phyloP scores from a whole-genome alignment of 2,329 filamentous ascomycete species.

The Diaporthe vexans region DNA sequence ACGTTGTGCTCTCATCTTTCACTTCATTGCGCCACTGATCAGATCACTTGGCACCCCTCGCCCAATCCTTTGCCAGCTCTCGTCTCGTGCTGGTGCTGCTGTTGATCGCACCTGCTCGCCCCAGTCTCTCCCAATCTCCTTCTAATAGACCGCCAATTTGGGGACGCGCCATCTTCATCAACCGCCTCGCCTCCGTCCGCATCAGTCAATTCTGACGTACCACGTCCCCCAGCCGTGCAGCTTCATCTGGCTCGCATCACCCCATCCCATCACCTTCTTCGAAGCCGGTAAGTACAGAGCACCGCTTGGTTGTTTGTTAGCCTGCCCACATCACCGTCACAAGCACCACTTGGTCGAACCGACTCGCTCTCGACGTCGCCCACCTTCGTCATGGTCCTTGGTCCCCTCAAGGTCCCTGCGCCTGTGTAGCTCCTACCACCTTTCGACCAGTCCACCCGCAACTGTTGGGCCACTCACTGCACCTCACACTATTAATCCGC shows the following conservation, averaged over 20 bases:
- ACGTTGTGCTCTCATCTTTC: slow-evolving; percentile 16
- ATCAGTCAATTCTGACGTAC: slow-evolving; percentile 27
- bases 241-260: background rate
- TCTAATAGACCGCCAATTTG: slow-evolving; percentile 15
- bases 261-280: slow-evolving; percentile 4
- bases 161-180: slow-evolving; percentile 27
- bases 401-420: slow-evolving; percentile 8
- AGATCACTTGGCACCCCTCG: background rate
- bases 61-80: background rate
- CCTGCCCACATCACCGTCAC: slow-evolving; percentile 11
- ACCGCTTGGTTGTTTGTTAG: background rate
- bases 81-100: slow-evolving; percentile 17
- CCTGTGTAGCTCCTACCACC: slow-evolving; percentile 26
- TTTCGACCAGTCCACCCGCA: slow-evolving; percentile 1
- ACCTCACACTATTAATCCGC: background rate
- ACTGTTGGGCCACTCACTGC: background rate
- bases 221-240: slow-evolving; percentile 16
- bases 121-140: slow-evolving; percentile 35
- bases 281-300: slow-evolving; percentile 8
- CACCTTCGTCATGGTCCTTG: slow-evolving; percentile 24
- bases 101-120: slow-evolving; percentile 19
- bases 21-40: slow-evolving; percentile 26
- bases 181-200: background rate
- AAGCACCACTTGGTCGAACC: background rate
- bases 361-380: background rate